phyloP scores from a whole-genome alignment of 2,329 filamentous ascomycete species.

The Colletotrichum sp. region DNA sequence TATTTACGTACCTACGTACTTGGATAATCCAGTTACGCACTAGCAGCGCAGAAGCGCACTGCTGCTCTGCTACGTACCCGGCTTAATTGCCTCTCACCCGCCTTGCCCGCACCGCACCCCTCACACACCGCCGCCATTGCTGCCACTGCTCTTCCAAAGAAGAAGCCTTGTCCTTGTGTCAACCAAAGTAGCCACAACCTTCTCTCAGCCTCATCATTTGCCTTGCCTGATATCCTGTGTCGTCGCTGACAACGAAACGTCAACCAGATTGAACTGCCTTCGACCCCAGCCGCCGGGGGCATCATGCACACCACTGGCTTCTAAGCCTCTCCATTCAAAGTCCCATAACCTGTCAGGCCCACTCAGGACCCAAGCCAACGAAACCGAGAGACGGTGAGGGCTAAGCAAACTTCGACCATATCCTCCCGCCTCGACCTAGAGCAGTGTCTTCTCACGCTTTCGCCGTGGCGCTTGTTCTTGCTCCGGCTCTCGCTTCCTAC shows the following conservation, averaged over 20 bases:
- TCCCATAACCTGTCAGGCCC: neutral
- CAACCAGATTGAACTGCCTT: neutral
- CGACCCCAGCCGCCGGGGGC: neutral
- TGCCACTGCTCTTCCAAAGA: neutral
- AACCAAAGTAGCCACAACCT: neutral
- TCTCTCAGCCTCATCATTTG: slow-evolving; percentile 4
- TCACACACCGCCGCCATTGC: neutral
- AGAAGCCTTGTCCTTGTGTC: neutral
- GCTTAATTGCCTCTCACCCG: neutral
- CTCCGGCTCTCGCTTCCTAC: neutral
- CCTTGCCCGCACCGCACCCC: neutral
- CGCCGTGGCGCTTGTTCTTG: neutral
- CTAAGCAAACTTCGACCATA: neutral
- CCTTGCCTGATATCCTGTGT: neutral
- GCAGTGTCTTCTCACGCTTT: neutral
- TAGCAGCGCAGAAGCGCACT: neutral
- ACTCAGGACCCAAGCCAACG: neutral
- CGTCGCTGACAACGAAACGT: neutral
- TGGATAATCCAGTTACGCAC: neutral
- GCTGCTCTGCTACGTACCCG: neutral
- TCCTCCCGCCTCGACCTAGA: neutral
- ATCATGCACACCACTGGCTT: slow-evolving; percentile 6
- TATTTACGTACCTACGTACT: neutral
- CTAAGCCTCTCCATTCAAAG: slow-evolving; percentile 9
- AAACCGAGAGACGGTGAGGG: neutral